These are phyloP conservation scores for Ensete glaucum DNA, from an alignment of 176 grass and related monocot genomes.

Conservation along the genomic window DNA sequence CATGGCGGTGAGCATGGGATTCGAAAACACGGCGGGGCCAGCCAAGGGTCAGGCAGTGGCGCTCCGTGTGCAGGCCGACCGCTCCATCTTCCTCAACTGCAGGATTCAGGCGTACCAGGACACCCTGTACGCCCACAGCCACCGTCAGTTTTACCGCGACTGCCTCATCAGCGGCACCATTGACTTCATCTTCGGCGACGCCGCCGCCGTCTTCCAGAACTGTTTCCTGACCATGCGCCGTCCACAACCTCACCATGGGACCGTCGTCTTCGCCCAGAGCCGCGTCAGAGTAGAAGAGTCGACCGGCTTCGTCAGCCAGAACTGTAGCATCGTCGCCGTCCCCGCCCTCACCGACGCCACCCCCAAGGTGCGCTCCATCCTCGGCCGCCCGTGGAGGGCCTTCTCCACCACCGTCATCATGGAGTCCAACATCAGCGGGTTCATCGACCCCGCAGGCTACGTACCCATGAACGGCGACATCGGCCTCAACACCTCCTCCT, in stretches of 20 bases:
- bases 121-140: conserved; percentile 82
- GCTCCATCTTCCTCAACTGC: conserved; percentile 81
- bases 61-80: conserved; percentile 59
- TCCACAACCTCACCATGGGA: conserved; percentile 68
- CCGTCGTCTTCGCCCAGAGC: conserved; percentile 73
- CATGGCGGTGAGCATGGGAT: conserved; percentile 67
- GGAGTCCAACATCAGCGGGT: conserved; percentile 58
- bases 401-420: conserved; percentile 64
- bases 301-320: conserved; percentile 87
- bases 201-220: conserved; percentile 84
- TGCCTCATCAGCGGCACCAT: conserved; percentile 72
- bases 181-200: conserved; percentile 89
- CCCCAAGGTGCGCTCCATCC: conserved; percentile 40
- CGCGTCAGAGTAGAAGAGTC: conserved; percentile 45
- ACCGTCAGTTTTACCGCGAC: conserved; percentile 80
- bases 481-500: conserved; percentile 63
- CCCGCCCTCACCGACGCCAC: conserved; percentile 15
- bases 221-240: conserved; percentile 58
- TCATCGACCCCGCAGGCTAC: conserved; percentile 66
- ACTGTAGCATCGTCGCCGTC: conserved; percentile 58
- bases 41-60: conserved; percentile 86
- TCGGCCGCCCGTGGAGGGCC: conserved; percentile 67
- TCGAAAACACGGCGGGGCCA: conserved; percentile 79
- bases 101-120: conserved; percentile 81
- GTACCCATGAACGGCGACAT: conserved; percentile 73